phyloP scores from a whole-genome alignment of 352 stramenopile genomes.

The Phytophthora pistaciae region DNA sequence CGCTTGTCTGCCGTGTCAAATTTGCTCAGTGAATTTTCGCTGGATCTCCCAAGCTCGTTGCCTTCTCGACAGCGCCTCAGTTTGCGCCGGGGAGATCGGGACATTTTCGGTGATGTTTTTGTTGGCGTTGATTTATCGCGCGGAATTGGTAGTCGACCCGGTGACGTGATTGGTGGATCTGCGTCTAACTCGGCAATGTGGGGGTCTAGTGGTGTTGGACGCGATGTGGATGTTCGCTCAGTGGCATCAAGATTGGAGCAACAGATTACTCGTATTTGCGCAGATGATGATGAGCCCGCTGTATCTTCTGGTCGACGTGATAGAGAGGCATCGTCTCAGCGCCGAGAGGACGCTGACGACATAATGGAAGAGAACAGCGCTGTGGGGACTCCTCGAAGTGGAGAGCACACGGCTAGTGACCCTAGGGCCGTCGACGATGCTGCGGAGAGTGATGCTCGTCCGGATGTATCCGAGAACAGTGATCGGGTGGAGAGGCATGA shows the following conservation, averaged over 20 bases:
- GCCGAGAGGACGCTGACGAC: constrained; percentile 28
- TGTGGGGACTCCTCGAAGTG: constrained; percentile 35
- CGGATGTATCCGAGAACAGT: constrained; percentile 9
- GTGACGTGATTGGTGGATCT: constrained; percentile 35
- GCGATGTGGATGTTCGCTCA: constrained; percentile 70
- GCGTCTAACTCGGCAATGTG: constrained; percentile 42
- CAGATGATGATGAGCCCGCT: constrained; percentile 44
- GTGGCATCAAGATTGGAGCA: constrained; percentile 83
- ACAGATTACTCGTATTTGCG: constrained; percentile 59
- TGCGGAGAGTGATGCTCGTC: constrained; percentile 8
- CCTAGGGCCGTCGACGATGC: constrained; percentile 17
- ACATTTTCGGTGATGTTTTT: constrained; percentile 56
- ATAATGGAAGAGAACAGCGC: constrained; percentile 30
- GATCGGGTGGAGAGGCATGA: constrained; percentile 25
- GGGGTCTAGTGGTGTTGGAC: constrained; percentile 39
- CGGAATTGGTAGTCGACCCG: constrained; percentile 42
- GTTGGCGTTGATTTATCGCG: constrained; percentile 46
- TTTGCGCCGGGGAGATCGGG: constrained; percentile 58
- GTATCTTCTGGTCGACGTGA: constrained; percentile 13
- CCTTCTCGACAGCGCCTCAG: constrained; percentile 45
- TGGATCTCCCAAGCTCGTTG: constrained; percentile 71
- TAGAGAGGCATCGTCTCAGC: constrained; percentile 19
- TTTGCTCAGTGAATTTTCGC: constrained; percentile 83
- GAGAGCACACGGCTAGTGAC: constrained; percentile 48
- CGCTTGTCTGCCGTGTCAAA: constrained; percentile 78